Evolutionary conservation across 768 basidiomycete genomes (phyloP), one percentile per base, ranked within the genome.

Genomic region (Pleurotus cornucopiae): DNA sequence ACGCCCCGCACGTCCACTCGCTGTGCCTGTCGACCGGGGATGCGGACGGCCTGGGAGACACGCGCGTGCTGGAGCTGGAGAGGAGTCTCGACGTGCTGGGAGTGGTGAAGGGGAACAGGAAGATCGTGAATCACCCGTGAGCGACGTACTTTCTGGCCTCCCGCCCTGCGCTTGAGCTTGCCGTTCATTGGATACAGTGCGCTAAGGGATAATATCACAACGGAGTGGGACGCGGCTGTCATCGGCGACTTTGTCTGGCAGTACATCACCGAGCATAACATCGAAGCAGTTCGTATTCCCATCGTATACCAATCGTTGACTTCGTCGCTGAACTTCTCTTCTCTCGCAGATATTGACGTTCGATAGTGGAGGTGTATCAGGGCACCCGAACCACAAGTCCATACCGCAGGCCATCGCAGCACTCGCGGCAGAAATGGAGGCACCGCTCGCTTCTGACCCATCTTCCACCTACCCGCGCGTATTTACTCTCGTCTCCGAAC

Each of bases 321-420:
- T 2, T 21, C 51, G 18, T 2, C 43, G 48, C 60, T 40, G 47
- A 45, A 46, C 23, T 46, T 52, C 11, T 44, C 26, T n/a, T 52
- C 11, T 44, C 26, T n/a, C 48, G 39, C 54, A 95, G 92, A 84
- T 96, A 46, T 73, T 97, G 47, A 95, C 93, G 0, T 97, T 96
- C 65, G 94, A 97, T 68, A 57, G 71, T 0, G 61, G 63, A 2
- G 94, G 94, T 2, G 73, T 96, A 12, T 91, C 94, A n/a, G 75
- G 73, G 3, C 94, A 96, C 64, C 90, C 90, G 2, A 97, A 97
- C 66, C 94, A 97, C 69, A 77, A 73, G 59, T 85, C 92, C 1
- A 75, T 94, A 14, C 81, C 79, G 6, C 66, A 70, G 18, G 89
- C 86, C 39, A 80, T 78, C 38, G 66, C 75, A 40, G 67, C 74